Percentiles rank a stretch among this genome's conserved stretches.
Conservation (phyloP, 2,329 filamentous ascomycete genomes). For the Chlorencoelia australis region DNA sequence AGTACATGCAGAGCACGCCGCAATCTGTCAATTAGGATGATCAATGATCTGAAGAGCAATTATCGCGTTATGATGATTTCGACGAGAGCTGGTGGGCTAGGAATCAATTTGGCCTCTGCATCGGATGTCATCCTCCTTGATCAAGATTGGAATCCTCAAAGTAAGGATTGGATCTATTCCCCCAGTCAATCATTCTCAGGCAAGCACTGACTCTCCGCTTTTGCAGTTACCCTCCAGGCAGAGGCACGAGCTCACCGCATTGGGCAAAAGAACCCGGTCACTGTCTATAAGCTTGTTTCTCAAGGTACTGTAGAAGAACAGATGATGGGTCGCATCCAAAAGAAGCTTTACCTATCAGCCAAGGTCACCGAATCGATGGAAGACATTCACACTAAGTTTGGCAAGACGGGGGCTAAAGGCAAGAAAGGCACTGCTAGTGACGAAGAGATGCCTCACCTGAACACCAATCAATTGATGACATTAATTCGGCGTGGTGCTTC, state of each 20-base stretch:
- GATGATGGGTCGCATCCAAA: constrained; percentile 44
- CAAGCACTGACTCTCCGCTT: too few species aligned
- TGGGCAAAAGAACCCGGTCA: constrained; percentile 86
- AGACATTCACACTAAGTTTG: constrained; percentile 36
- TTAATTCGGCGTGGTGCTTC: constrained; percentile 44
- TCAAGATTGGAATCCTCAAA: constrained; percentile 94
- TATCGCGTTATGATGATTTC: constrained; percentile 88
- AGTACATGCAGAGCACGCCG: constrained; percentile 69
- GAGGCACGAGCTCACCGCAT: constrained; percentile 90
- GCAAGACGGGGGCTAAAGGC: constrained; percentile 18
- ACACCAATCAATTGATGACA: constrained; percentile 41
- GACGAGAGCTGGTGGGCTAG: constrained; percentile 87
- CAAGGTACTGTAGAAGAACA: constrained; percentile 84
- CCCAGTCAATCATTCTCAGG: too few species aligned
- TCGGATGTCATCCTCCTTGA: constrained; percentile 97
- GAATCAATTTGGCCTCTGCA: constrained; percentile 91
- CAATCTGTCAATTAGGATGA: constrained; percentile 89
- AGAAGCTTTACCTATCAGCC: constrained; percentile 51
- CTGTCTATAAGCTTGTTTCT: constrained; percentile 90
- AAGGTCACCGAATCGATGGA: constrained; percentile 51
- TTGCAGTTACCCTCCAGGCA: constrained; percentile 94
- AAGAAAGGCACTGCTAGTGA: constrained; percentile 18
- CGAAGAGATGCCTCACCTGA: constrained; percentile 40
- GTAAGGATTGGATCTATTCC: too few species aligned
- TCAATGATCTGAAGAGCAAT: constrained; percentile 71